phyloP scores from a whole-genome alignment of 495 filamentous ascomycete genomes.

The Wilcoxina mikolae region DNA sequence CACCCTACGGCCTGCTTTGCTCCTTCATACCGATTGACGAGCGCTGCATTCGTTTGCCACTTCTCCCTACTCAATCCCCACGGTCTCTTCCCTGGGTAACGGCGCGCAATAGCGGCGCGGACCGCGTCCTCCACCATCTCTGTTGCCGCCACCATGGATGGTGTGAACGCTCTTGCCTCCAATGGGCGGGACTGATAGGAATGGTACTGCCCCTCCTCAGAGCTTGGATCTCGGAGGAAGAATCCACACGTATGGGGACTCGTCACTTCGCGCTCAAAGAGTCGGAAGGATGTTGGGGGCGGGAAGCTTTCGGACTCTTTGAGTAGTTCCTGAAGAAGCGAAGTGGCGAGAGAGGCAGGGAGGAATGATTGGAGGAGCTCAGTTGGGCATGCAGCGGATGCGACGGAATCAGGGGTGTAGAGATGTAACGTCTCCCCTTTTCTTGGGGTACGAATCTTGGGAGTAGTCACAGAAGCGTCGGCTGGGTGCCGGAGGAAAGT shows the following conservation, averaged over 20 bases:
- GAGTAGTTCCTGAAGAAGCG: conserved; percentile 60
- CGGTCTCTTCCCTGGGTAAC: conserved; percentile 54
- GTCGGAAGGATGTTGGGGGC: conserved; percentile 46
- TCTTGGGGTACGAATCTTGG: conserved; percentile 34
- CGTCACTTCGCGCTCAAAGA: conserved; percentile 72
- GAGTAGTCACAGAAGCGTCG: conserved; percentile 16
- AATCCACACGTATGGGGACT: conserved; percentile 69
- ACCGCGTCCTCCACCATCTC: conserved; percentile 51
- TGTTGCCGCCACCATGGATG: conserved; percentile 9
- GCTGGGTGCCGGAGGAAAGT: conserved; percentile 34
- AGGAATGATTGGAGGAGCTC: conserved; percentile 87
- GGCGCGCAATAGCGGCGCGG: conserved; percentile 58
- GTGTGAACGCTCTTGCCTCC: conserved; percentile 17
- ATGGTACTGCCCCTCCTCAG: conserved; percentile 37
- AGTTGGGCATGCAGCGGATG: conserved; percentile 57
- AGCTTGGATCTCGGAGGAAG: conserved; percentile 48
- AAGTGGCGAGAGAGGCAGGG: conserved; percentile 50
- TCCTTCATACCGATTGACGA: conserved; percentile 86
- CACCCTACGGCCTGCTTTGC: conserved; percentile 70
- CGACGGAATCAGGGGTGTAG: conserved; percentile 62
- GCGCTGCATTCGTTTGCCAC: conserved; percentile 78
- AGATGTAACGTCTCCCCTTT: conserved; percentile 75
- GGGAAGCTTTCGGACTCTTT: conserved; percentile 57
- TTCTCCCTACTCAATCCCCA: conserved; percentile 36
- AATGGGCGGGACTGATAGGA: conserved; percentile 14